These are phyloP conservation scores for Aspergillus thermomutatus DNA, from an alignment of 2,329 filamentous ascomycete genomes.

Conservation along the genomic window DNA sequence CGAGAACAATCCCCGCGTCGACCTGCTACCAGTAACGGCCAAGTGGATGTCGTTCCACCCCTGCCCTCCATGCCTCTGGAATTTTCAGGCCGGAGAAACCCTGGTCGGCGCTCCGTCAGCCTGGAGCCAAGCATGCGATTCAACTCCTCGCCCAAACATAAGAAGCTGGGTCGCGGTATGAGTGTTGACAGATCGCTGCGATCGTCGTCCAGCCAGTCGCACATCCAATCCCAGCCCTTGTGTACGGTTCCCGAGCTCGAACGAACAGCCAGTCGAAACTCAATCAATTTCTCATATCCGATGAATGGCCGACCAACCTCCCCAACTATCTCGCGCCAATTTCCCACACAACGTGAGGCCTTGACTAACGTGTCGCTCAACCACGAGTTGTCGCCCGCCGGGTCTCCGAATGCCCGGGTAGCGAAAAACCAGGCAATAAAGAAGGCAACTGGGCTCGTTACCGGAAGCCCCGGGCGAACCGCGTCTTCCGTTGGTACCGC, in stretches of 20 bases:
- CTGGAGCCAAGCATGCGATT: slow-evolving; percentile 49
- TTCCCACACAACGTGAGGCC: slow-evolving; percentile 13
- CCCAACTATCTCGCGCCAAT: slow-evolving; percentile 24
- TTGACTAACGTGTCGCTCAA: slow-evolving; percentile 12
- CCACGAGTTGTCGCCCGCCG: slow-evolving; percentile 21
- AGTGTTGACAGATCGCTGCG: slow-evolving; percentile 37
- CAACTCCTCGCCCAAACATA: slow-evolving; percentile 41
- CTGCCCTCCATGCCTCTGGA: slow-evolving; percentile 69
- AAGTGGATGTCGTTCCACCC: slow-evolving; percentile 60
- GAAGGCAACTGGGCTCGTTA: slow-evolving; percentile 22
- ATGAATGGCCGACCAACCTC: slow-evolving; percentile 41
- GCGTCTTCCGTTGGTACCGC: slow-evolving; percentile 26
- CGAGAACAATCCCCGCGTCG: slow-evolving; percentile 66
- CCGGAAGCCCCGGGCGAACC: slow-evolving; percentile 25
- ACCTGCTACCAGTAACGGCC: slow-evolving; percentile 43
- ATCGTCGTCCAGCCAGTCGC: slow-evolving; percentile 10
- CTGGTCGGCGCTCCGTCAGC: slow-evolving; percentile 48
- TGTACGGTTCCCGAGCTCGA: slow-evolving; percentile 36
- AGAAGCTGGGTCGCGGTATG: slow-evolving; percentile 34
- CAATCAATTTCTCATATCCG: slow-evolving; percentile 49
- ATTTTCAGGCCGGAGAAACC: slow-evolving; percentile 28
- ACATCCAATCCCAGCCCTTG: slow-evolving; percentile 16
- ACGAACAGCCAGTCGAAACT: slow-evolving; percentile 39
- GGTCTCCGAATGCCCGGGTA: slow-evolving; percentile 19
- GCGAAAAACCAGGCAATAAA: slow-evolving; percentile 27